A percentile compares a stretch with the other conserved stretches of the same genome.
Conservation (phyloP, 2,329 filamentous ascomycete species). For the Alternaria ventricosa region DNA sequence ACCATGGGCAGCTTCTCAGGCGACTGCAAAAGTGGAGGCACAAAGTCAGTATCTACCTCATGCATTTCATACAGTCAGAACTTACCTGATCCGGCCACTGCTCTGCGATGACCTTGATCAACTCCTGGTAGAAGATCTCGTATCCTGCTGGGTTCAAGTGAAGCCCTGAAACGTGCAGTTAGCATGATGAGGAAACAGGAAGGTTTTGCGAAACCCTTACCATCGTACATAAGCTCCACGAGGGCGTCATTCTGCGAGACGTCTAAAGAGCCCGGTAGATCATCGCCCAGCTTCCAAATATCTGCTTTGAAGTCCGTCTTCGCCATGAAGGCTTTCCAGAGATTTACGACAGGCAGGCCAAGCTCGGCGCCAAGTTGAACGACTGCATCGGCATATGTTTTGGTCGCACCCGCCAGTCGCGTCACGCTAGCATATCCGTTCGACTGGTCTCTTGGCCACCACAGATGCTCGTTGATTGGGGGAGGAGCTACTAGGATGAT, state of each 20-base stretch:
- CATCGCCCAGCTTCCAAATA: slow-evolving; percentile 51
- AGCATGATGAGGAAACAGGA: slow-evolving; percentile 6
- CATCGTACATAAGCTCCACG: slow-evolving; percentile 61
- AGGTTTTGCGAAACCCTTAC: slow-evolving; percentile 45
- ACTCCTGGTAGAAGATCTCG: slow-evolving; percentile 60
- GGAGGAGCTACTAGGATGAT: slow-evolving; percentile 83
- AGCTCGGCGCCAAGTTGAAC: slow-evolving; percentile 65
- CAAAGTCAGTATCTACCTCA: not conserved
- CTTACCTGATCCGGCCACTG: slow-evolving; percentile 60
- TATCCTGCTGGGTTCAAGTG: slow-evolving; percentile 66
- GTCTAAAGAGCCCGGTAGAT: slow-evolving; percentile 63
- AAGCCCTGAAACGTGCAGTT: slow-evolving; percentile 53
- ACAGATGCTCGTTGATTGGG: slow-evolving; percentile 78
- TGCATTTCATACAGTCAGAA: not conserved
- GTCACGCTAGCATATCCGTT: slow-evolving; percentile 47
- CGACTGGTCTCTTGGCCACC: slow-evolving; percentile 56
- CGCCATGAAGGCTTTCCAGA: slow-evolving; percentile 80
- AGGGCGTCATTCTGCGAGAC: slow-evolving; percentile 64
- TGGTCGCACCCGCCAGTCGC: slow-evolving; percentile 67
- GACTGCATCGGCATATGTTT: slow-evolving; percentile 69
- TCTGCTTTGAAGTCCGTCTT: slow-evolving; percentile 59
- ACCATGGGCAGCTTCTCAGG: slow-evolving; percentile 60
- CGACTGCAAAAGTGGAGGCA: slow-evolving; percentile 13
- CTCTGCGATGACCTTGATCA: slow-evolving; percentile 59
- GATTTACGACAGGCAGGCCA: slow-evolving; percentile 71